These are phyloP conservation scores for Aschersonia sp. DNA, from an alignment of 2,329 filamentous ascomycete species.

Conservation along the genomic window DNA sequence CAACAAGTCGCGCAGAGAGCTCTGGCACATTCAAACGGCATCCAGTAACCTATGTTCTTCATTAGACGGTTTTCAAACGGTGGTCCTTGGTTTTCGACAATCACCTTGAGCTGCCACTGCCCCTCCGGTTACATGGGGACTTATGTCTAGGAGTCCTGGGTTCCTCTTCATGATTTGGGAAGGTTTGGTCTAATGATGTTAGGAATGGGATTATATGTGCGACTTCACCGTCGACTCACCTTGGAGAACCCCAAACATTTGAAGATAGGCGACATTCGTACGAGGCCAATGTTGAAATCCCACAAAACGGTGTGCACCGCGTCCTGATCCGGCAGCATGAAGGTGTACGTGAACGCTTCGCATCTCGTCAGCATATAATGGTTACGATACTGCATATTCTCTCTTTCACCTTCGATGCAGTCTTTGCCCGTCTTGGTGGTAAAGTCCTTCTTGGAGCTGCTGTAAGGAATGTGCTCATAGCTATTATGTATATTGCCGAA, in stretches of 20 bases:
- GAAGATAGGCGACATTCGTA: constrained; percentile 90
- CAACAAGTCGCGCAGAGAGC: constrained; percentile 87
- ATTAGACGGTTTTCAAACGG: neutral
- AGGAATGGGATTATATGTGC: neutral
- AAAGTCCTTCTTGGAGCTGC: constrained; percentile 86
- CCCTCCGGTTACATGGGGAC: constrained; percentile 88
- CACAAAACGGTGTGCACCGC: constrained; percentile 71
- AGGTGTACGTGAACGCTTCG: constrained; percentile 72
- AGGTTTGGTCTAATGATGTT: constrained; percentile 58
- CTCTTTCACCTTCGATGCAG: constrained; percentile 63
- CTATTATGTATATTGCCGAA: constrained; percentile 46
- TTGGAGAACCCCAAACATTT: constrained; percentile 81
- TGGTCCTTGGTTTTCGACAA: constrained; percentile 3
- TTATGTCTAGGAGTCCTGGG: constrained; percentile 73
- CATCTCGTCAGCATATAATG: neutral
- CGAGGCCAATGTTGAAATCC: constrained; percentile 92
- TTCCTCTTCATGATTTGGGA: constrained; percentile 71
- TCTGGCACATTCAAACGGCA: constrained; percentile 76
- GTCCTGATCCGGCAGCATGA: constrained; percentile 53
- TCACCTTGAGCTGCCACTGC: constrained; percentile 79
- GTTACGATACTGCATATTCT: neutral
- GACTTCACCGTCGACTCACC: constrained; percentile 30
- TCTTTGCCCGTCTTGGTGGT: constrained; percentile 74
- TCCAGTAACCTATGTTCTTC: constrained; percentile 70
- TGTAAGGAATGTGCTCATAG: constrained; percentile 76